phyloP scores from a whole-genome alignment of 192 early-diverging fungal genomes.

The Funneliformis mosseae region DNA sequence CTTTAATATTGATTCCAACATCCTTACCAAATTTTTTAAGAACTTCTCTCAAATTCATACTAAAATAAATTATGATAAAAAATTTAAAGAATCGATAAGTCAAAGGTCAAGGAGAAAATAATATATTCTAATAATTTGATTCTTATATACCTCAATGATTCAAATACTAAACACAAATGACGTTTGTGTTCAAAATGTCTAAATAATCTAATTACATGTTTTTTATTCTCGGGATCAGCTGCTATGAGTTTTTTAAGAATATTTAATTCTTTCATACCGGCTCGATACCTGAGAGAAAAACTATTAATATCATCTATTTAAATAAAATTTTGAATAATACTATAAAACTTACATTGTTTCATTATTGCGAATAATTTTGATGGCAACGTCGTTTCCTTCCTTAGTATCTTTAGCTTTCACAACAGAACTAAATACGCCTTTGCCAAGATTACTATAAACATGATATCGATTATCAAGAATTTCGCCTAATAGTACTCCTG shows the following conservation, averaged over 20 bases:
- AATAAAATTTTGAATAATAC: not conserved
- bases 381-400: conserved; percentile 79
- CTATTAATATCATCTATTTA: not conserved
- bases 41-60: conserved; percentile 90
- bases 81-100: conserved; percentile 76
- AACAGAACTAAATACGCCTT: conserved; percentile 95
- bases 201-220: conserved; percentile 83
- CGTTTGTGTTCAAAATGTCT: conserved; percentile 88
- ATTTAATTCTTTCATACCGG: conserved; percentile 84
- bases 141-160: conserved; percentile 70
- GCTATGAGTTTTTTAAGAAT: conserved; percentile 86
- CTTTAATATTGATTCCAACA: conserved; percentile 89
- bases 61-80: conserved; percentile 86
- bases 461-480: conserved; percentile 83
- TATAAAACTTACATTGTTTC: conserved; percentile 76
- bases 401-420: conserved; percentile 83
- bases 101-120: conserved; percentile 73
- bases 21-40: conserved; percentile 95
- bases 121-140: conserved; percentile 58
- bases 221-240: conserved; percentile 85
- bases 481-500: conserved; percentile 82
- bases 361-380: conserved; percentile 96
- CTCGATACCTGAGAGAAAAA: conserved; percentile 63
- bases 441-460: conserved; percentile 82
- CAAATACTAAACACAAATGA: conserved; percentile 94